Percentiles rank a stretch among this genome's conserved stretches.
Conservation (phyloP, 805 yeast genomes). For the Torulaspora gathmanii region DNA sequence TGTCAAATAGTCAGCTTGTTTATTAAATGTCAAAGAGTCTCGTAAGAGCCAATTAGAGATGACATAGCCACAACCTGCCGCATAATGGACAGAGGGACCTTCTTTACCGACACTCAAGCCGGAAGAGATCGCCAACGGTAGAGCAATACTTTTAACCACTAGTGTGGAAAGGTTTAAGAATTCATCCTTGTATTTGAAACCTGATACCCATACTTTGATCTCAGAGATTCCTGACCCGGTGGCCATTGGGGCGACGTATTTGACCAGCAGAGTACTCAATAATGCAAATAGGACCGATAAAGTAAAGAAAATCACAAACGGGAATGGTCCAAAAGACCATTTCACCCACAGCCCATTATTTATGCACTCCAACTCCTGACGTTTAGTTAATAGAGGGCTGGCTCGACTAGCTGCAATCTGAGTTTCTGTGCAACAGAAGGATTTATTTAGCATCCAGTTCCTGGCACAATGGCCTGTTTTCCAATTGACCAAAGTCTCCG, state of each 20-base stretch:
- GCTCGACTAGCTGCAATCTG: constrained; percentile 27
- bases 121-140: constrained; percentile 88
- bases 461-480: constrained; percentile 73
- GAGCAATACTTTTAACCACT: constrained; percentile 66
- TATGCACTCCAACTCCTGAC: constrained; percentile 45
- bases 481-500: constrained; percentile 80
- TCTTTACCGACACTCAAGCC: constrained; percentile 95
- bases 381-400: constrained; percentile 17
- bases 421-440: constrained; percentile 76
- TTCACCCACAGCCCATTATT: constrained; percentile 51
- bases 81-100: constrained; percentile 97
- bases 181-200: constrained; percentile 67
- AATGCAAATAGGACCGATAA: constrained; percentile 60
- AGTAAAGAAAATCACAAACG: constrained; percentile 55
- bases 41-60: constrained; percentile 51
- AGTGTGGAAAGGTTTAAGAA: constrained; percentile 73
- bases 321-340: constrained; percentile 48
- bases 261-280: constrained; percentile 64
- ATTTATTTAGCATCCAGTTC: constrained; percentile 63
- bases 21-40: constrained; percentile 34
- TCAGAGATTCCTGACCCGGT: constrained; percentile 98
- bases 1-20: constrained; percentile 46
- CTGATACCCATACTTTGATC: constrained; percentile 89
- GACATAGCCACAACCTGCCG: constrained; percentile 91
- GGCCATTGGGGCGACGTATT: constrained; percentile 75